Conservation (phyloP, 352 stramenopile species). For the Globisporangium sylvaticum region DNA sequence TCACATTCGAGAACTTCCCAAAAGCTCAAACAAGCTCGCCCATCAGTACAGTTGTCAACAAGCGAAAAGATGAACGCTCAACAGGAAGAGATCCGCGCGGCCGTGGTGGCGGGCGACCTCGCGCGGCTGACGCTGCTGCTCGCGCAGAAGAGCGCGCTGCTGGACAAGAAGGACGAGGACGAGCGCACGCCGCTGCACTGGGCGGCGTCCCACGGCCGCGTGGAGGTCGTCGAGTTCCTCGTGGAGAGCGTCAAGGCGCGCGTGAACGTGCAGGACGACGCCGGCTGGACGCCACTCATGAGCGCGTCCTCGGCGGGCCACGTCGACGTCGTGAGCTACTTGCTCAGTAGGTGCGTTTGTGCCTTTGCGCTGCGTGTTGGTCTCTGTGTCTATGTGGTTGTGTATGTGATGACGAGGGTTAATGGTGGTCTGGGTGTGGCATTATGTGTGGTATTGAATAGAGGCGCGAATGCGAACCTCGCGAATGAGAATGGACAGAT, state of each 20-base stretch:
- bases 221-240: conserved; percentile 62
- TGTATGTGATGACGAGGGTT: too few relatives aligned
- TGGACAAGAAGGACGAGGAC: conserved; percentile 66
- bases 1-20: not conserved
- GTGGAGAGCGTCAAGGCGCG: conserved; percentile 28
- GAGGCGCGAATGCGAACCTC: conserved; percentile 60
- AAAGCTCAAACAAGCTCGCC: too few relatives aligned
- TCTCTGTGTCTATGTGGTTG: not conserved
- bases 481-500: conserved; percentile 72
- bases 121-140: conserved; percentile 28
- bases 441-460: conserved; percentile 16
- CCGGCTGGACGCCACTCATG: conserved; percentile 75
- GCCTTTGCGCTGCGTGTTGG: too few relatives aligned
- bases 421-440: not conserved
- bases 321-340: conserved; percentile 41
- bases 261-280: conserved; percentile 68
- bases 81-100: conserved; percentile 21
- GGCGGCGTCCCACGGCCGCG: conserved; percentile 38
- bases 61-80: not conserved
- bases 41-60: not conserved
- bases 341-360: conserved; percentile 47
- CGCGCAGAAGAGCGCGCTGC: conserved; percentile 18
- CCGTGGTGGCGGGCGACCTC: conserved; percentile 28
- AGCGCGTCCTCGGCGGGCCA: conserved; percentile 64
- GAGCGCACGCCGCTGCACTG: conserved; percentile 72